Percentiles rank a stretch among this genome's conserved stretches.
Evolutionary conservation across 2,329 filamentous ascomycete species (phyloP).

Genomic region (Pseudogymnoascus sp.): DNA sequence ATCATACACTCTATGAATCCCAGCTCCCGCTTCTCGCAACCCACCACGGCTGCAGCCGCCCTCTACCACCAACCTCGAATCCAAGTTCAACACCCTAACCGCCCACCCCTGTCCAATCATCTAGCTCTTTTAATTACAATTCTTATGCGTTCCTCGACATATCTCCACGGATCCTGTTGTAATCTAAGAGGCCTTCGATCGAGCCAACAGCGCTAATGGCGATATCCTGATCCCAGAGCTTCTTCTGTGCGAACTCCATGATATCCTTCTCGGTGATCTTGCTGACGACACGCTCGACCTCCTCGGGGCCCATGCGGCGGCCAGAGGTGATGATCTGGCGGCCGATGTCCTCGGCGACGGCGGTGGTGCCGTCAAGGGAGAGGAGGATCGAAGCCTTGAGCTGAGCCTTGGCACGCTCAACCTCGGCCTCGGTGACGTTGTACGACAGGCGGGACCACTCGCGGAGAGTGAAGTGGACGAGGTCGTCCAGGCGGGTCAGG

Average conservation of each 20-base stretch:
- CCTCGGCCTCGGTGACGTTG: conserved; percentile 81
- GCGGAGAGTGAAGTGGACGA: conserved; percentile 95
- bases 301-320: conserved; percentile 78
- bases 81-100: neutral
- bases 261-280: conserved; percentile 90
- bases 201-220: conserved; percentile 87
- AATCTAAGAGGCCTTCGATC: conserved; percentile 80
- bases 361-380: conserved; percentile 93
- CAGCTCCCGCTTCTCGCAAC: conserved; percentile 4
- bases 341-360: conserved; percentile 95
- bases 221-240: conserved; percentile 95
- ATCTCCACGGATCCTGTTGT: conserved; percentile 70
- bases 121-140: conserved; percentile 7
- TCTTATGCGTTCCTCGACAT: conserved; percentile 65
- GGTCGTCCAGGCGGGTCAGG: conserved; percentile 78
- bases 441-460: conserved; percentile 95
- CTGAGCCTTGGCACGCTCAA: conserved; percentile 97
- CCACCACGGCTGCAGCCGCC: neutral
- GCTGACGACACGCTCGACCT: conserved; percentile 89
- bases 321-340: conserved; percentile 97
- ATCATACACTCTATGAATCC: conserved; percentile 8
- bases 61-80: conserved; percentile 1
- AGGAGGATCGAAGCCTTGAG: conserved; percentile 97
- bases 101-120: neutral
- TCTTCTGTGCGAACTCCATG: conserved; percentile 90